Evolutionary conservation across 1,284 basidiomycete species (phyloP).

Genomic region (Singerocomus inundabilis): DNA sequence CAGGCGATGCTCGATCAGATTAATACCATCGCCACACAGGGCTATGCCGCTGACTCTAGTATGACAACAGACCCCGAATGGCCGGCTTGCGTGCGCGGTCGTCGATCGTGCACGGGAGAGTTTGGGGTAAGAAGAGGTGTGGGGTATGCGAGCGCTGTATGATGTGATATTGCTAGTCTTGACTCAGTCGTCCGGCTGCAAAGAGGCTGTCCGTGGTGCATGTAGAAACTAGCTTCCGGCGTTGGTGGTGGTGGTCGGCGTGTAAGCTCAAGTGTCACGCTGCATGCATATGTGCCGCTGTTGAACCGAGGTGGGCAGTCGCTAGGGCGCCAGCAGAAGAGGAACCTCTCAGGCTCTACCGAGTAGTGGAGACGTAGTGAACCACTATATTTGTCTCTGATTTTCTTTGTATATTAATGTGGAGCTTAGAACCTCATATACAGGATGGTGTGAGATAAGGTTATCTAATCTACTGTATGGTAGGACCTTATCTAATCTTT

Average conservation of each 20-base stretch:
- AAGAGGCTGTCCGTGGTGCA: not conserved
- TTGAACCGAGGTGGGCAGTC: too few species aligned
- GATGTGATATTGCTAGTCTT: slow-evolving; percentile 41
- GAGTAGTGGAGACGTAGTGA: too few species aligned
- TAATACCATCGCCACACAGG: slow-evolving; percentile 42
- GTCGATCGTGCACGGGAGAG: slow-evolving; percentile 40
- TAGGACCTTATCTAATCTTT: too few species aligned
- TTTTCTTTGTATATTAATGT: too few species aligned
- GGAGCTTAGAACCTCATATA: too few species aligned
- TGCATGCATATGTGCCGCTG: too few species aligned
- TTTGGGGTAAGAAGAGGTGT: slow-evolving; percentile 27
- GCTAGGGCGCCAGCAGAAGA: too few species aligned
- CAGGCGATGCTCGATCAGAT: slow-evolving; percentile 43
- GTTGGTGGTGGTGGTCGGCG: slow-evolving; percentile 11
- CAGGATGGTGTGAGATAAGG: too few species aligned
- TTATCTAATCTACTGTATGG: too few species aligned
- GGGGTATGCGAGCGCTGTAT: slow-evolving; percentile 43
- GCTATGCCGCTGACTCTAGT: slow-evolving; percentile 23
- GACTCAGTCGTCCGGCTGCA: not conserved
- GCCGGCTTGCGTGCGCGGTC: slow-evolving; percentile 46
- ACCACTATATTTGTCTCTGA: too few species aligned
- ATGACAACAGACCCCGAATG: slow-evolving; percentile 37
- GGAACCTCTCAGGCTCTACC: too few species aligned
- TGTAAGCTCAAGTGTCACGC: too few species aligned
- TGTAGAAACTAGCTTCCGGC: slow-evolving; percentile 3